Evolutionary conservation across 2,329 filamentous ascomycete species (phyloP).

Genomic region (Aspergillus brunneoviolaceus): DNA sequence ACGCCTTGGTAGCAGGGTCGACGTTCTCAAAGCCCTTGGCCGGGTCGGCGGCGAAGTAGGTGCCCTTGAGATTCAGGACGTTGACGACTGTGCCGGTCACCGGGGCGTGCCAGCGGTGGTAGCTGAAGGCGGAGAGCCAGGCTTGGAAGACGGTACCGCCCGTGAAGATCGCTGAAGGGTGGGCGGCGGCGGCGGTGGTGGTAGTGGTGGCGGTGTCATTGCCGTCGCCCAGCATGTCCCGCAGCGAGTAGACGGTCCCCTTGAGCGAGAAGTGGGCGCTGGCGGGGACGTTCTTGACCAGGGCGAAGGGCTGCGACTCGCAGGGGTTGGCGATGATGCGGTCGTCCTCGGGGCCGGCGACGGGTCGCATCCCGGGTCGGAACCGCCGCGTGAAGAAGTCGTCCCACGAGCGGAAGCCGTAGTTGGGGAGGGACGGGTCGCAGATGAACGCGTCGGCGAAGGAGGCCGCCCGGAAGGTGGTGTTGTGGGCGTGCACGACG

Average conservation of each 20-base stretch:
- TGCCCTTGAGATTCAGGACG: slow-evolving; percentile 59
- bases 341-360: slow-evolving; percentile 53
- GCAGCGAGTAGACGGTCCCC: slow-evolving; percentile 64
- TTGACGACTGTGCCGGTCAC: slow-evolving; percentile 60
- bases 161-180: slow-evolving; percentile 46
- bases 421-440: slow-evolving; percentile 15
- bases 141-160: slow-evolving; percentile 69
- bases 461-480: neutral
- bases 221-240: slow-evolving; percentile 62
- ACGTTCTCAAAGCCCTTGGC: slow-evolving; percentile 29
- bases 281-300: slow-evolving; percentile 51
- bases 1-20: slow-evolving; percentile 25
- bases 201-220: slow-evolving; percentile 35
- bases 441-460: slow-evolving; percentile 10
- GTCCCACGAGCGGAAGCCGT: slow-evolving; percentile 66
- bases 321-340: slow-evolving; percentile 61
- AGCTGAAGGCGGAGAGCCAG: slow-evolving; percentile 64
- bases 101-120: slow-evolving; percentile 70
- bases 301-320: slow-evolving; percentile 59
- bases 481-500: neutral
- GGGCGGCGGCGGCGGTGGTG: slow-evolving; percentile 31
- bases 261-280: slow-evolving; percentile 68
- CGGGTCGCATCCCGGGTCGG: slow-evolving; percentile 54
- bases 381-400: slow-evolving; percentile 66
- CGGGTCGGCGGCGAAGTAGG: neutral